Conservation (phyloP, 164 flowering plant genomes). For the Aristolochia contorta region DNA sequence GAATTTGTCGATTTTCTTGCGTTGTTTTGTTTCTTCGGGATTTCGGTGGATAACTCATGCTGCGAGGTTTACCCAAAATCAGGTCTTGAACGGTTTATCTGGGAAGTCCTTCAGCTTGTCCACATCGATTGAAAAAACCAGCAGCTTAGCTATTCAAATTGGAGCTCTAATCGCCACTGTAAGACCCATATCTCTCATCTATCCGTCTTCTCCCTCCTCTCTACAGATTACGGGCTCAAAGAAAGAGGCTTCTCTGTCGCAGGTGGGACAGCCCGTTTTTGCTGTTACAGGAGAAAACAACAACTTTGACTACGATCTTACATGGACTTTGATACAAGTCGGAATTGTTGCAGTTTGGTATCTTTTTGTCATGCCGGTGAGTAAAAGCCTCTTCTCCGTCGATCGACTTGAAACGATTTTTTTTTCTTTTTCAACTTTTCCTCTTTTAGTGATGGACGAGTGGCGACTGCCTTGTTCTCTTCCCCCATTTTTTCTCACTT, state of each 20-base stretch:
- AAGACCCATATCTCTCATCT: slow-evolving; percentile 12
- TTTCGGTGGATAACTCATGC: not conserved
- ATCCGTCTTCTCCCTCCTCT: not conserved
- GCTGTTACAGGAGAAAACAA: slow-evolving; percentile 77
- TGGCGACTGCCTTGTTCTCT: not conserved
- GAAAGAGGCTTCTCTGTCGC: slow-evolving; percentile 1
- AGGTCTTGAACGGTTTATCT: slow-evolving; percentile 10
- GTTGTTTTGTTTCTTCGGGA: not conserved
- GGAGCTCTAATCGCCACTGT: slow-evolving; percentile 50
- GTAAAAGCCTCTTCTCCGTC: slow-evolving; percentile 7
- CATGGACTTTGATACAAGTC: slow-evolving; percentile 28
- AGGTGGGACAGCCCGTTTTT: slow-evolving; percentile 64
- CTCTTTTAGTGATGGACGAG: not conserved
- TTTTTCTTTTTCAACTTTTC: not conserved
- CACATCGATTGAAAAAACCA: slow-evolving; percentile 10
- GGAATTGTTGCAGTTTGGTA: slow-evolving; percentile 50
- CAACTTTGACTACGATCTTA: slow-evolving; percentile 31
- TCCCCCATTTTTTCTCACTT: not conserved
- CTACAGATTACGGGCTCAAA: not conserved
- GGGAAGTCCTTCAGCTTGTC: slow-evolving; percentile 10
- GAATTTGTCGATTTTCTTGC: not conserved
- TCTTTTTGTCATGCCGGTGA: slow-evolving; percentile 65
- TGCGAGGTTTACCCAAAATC: not conserved
- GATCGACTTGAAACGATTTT: not conserved
- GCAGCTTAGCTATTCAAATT: slow-evolving; percentile 36